Percentiles rank a stretch among this genome's conserved stretches.
Conservation (phyloP, 2,329 filamentous ascomycete genomes). For the Fusarium subglutinans region DNA sequence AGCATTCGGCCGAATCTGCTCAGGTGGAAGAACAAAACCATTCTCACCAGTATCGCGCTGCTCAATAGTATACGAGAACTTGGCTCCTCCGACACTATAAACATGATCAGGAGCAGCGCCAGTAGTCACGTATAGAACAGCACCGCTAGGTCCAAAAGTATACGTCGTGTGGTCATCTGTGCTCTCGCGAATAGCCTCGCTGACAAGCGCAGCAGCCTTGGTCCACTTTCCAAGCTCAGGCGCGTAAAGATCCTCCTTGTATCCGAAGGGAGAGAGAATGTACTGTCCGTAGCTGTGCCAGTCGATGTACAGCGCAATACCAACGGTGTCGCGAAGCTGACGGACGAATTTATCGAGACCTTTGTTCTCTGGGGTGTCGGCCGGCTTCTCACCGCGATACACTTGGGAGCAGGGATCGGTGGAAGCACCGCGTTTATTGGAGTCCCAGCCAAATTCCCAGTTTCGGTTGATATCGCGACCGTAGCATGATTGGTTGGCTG, state of each 20-base stretch:
- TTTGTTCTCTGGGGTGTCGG: constrained; percentile 58
- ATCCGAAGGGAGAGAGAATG: constrained; percentile 56
- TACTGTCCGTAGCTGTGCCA: constrained; percentile 58
- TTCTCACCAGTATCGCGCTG: constrained; percentile 46
- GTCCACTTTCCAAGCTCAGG: constrained; percentile 53
- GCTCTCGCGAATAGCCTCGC: constrained; percentile 46
- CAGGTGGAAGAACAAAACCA: constrained; percentile 51
- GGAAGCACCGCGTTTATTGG: constrained; percentile 54
- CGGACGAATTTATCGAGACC: constrained; percentile 51
- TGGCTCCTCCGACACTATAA: constrained; percentile 38
- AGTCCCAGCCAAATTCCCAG: constrained; percentile 61
- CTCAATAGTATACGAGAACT: constrained; percentile 54
- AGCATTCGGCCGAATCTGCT: constrained; percentile 49
- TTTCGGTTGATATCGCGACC: constrained; percentile 66
- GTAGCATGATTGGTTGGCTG: constrained; percentile 48
- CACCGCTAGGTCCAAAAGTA: constrained; percentile 50
- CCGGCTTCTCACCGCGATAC: constrained; percentile 53
- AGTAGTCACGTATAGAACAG: constrained; percentile 50
- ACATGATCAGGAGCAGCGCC: constrained; percentile 45
- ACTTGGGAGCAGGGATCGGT: constrained; percentile 59
- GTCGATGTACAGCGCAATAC: constrained; percentile 59
- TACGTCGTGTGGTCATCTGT: constrained; percentile 45
- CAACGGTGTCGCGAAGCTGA: constrained; percentile 44
- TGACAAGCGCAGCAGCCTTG: constrained; percentile 46
- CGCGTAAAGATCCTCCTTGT: constrained; percentile 52